Evolutionary conservation across 768 basidiomycete species (phyloP).

Genomic region (Boletus tylopilopsis): DNA sequence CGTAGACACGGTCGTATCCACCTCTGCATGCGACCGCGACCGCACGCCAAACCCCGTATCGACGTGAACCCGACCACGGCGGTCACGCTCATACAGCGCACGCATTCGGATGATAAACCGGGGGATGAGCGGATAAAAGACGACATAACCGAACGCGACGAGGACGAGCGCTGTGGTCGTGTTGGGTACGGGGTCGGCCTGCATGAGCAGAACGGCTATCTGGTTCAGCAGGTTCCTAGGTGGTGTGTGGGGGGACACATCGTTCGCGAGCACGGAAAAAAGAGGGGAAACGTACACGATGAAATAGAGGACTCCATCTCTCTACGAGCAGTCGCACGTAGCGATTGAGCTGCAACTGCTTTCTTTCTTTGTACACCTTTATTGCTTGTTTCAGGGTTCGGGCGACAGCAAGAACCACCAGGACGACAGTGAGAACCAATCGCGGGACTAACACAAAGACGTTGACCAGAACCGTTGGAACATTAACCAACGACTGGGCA

Average conservation of each 20-base stretch:
- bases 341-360: neutral
- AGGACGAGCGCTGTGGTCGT: neutral
- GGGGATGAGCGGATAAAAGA: neutral
- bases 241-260: too few species aligned
- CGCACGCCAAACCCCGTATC: neutral
- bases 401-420: neutral
- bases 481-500: neutral
- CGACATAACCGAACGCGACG: accelerated
- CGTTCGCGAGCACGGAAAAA: too few species aligned
- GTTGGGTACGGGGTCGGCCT: neutral
- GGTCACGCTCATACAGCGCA: neutral
- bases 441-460: too few species aligned
- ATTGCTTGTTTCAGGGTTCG: neutral
- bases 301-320: neutral
- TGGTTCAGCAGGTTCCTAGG: neutral
- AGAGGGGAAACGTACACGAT: neutral
- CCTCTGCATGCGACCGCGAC: neutral
- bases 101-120: neutral
- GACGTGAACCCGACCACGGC: neutral
- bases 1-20: neutral
- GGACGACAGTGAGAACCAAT: neutral
- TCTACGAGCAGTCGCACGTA: neutral
- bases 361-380: neutral
- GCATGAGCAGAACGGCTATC: neutral
- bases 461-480: neutral